Evolutionary conservation across 2,329 filamentous ascomycete genomes (phyloP).

Genomic region (Aspergillus vadensis): DNA sequence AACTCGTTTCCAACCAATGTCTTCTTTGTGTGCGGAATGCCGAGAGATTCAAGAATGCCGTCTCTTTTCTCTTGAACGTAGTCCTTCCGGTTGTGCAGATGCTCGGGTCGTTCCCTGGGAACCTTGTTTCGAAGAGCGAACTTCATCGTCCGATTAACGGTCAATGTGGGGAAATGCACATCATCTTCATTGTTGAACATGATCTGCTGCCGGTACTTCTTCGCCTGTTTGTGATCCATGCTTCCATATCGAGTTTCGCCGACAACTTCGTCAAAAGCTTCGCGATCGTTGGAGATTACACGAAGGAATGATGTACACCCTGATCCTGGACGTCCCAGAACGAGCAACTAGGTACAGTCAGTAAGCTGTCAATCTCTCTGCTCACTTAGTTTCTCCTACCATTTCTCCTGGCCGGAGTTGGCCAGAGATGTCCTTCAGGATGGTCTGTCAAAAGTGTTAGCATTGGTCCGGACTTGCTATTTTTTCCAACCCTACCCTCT

Average conservation of each 20-base stretch:
- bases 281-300: conserved; percentile 65
- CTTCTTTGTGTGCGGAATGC: conserved; percentile 55
- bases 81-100: conserved; percentile 26
- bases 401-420: conserved; percentile 49
- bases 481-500: conserved; percentile 27
- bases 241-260: conserved; percentile 57
- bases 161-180: conserved; percentile 72
- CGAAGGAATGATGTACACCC: conserved; percentile 73
- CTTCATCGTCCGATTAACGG: conserved; percentile 70
- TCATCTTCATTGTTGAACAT: conserved; percentile 78
- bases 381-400: conserved; percentile 29
- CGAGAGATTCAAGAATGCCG: conserved; percentile 36
- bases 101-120: conserved; percentile 30
- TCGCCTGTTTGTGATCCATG: conserved; percentile 51
- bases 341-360: conserved; percentile 53
- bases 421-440: conserved; percentile 42
- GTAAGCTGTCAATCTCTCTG: neutral
- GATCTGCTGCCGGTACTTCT: conserved; percentile 47
- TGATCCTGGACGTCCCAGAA: conserved; percentile 67
- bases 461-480: neutral
- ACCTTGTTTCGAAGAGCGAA: conserved; percentile 64
- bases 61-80: conserved; percentile 36
- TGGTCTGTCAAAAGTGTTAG: conserved; percentile 28
- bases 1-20: conserved; percentile 69
- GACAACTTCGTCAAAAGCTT: conserved; percentile 59